These are phyloP conservation scores for Plasmodium vivax DNA, from an alignment of 169 alveolate genomes.

Conservation along the genomic window DNA sequence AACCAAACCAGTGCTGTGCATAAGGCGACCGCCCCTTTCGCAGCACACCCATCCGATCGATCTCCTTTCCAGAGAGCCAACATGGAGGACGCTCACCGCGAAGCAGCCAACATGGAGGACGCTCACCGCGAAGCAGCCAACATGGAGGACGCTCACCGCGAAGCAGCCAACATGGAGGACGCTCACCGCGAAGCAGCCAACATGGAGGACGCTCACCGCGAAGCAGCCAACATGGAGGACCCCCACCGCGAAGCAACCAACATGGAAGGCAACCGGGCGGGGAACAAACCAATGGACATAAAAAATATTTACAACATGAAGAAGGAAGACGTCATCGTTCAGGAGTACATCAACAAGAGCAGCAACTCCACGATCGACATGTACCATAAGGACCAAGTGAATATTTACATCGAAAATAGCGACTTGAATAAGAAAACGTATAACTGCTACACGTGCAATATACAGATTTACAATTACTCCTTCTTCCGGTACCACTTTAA, in stretches of 20 bases:
- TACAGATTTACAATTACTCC: slow-evolving; percentile 65
- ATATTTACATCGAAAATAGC: slow-evolving; percentile 53
- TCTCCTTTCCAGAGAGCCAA: background rate
- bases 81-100: background rate
- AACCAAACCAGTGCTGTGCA: background rate
- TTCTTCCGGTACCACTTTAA: slow-evolving; percentile 84
- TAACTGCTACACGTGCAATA: slow-evolving; percentile 68
- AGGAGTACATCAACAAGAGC: slow-evolving; percentile 34
- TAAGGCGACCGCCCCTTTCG: background rate
- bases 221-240: background rate
- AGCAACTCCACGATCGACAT: slow-evolving; percentile 27
- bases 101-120: too few relatives aligned
- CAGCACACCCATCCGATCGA: background rate
- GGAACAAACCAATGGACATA: slow-evolving; percentile 9
- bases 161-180: background rate
- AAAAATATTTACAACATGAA: slow-evolving; percentile 44
- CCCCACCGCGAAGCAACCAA: background rate
- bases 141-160: background rate
- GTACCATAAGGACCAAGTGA: slow-evolving; percentile 49
- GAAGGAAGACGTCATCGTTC: slow-evolving; percentile 41
- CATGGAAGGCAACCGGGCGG: background rate
- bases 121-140: too few relatives aligned
- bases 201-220: too few relatives aligned
- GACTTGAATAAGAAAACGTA: slow-evolving; percentile 48
- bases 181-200: background rate